Percentiles rank a stretch among this genome's conserved stretches.
phyloP scores from a whole-genome alignment of 192 early-diverging fungal genomes.

The Umbelopsis sp. region DNA sequence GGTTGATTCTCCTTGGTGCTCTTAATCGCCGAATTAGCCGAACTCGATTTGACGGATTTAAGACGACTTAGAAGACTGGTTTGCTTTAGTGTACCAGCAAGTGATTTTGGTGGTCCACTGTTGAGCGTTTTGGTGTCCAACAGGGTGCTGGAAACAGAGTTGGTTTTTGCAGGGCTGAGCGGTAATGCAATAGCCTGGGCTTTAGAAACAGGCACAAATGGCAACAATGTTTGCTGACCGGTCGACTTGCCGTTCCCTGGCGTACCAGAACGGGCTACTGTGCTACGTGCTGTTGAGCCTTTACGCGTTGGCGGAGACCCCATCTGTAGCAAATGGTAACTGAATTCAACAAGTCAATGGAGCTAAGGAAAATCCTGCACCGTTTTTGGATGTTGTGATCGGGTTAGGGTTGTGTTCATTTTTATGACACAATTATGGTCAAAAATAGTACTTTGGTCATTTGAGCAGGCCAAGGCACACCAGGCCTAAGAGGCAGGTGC shows the following conservation, averaged over 20 bases:
- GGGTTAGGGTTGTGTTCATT: constrained; percentile 3
- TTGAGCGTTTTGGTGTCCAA: constrained; percentile 2
- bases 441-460: background rate
- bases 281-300: constrained; percentile 9
- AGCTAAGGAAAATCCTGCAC: constrained; percentile 12
- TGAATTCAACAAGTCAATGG: background rate
- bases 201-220: constrained; percentile 10
- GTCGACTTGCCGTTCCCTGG: background rate
- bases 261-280: background rate
- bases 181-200: constrained; percentile 7
- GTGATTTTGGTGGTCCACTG: background rate
- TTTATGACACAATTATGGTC: background rate
- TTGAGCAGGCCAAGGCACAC: background rate
- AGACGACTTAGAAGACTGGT: constrained; percentile 7
- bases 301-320: constrained; percentile 13
- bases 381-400: constrained; percentile 17
- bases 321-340: constrained; percentile 9
- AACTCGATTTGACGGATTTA: constrained; percentile 10
- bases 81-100: background rate
- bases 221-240: background rate
- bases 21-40: constrained; percentile 10
- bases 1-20: constrained; percentile 2
- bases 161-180: background rate
- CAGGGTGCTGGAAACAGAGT: background rate
- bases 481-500: no score